Conservation (phyloP, 2,329 filamentous ascomycete species). For the Ophiostoma triangulosporum region DNA sequence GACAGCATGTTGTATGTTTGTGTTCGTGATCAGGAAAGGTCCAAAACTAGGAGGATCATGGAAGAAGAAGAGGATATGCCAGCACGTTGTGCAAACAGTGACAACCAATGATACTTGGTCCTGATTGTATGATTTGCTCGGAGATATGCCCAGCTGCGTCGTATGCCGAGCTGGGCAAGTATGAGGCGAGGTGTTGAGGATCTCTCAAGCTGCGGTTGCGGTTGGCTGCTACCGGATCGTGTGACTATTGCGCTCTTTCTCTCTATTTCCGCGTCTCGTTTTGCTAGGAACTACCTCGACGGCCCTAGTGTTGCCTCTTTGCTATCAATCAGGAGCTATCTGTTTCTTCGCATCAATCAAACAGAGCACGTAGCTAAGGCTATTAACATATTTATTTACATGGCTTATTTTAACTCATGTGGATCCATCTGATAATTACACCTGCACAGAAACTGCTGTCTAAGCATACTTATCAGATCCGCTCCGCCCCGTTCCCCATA, state of each 20-base stretch:
- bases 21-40: not conserved
- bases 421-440: slow-evolving; percentile 1
- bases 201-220: not conserved
- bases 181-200: not conserved
- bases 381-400: not conserved
- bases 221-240: not conserved
- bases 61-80: not conserved
- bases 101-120: not conserved
- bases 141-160: not conserved
- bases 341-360: not conserved
- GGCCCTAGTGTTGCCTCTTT: not conserved
- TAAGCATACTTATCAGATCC: slow-evolving; percentile 1
- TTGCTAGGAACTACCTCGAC: not conserved
- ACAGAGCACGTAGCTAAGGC: not conserved
- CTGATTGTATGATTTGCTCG: not conserved
- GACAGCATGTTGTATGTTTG: not conserved
- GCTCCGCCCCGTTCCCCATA: not conserved
- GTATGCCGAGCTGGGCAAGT: not conserved
- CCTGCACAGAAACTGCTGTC: not conserved
- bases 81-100: not conserved
- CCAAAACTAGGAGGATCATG: not conserved
- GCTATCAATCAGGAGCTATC: slow-evolving; percentile 1
- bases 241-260: not conserved
- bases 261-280: not conserved
- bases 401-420: not conserved